Conservation (phyloP, 2,329 filamentous ascomycete species). For the Trichoderma polysporum region DNA sequence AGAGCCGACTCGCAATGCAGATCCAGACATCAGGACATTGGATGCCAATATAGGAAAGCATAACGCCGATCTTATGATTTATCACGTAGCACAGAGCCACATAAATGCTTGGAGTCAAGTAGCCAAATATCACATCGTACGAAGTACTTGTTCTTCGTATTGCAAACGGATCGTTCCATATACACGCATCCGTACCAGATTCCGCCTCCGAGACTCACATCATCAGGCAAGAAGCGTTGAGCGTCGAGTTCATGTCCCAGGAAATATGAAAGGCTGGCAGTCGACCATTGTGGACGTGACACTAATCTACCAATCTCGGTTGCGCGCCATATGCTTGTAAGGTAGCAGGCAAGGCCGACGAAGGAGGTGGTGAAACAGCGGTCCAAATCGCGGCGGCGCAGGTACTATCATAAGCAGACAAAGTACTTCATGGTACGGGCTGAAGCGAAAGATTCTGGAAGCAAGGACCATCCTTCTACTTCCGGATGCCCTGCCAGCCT, state of each 20-base stretch:
- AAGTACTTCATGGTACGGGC: not conserved
- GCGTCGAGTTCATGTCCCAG: not conserved
- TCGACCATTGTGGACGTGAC: not conserved
- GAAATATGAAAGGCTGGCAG: not conserved
- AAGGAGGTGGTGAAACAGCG: not conserved
- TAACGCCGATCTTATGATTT: not conserved
- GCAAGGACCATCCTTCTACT: not conserved
- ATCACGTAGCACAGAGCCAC: not conserved
- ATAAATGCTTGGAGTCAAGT: not conserved
- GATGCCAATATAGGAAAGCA: not conserved
- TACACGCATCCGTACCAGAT: not conserved
- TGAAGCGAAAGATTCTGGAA: constrained; percentile 20
- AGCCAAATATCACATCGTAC: not conserved
- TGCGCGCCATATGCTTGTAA: not conserved
- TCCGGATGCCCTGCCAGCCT: not conserved
- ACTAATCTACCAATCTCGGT: not conserved
- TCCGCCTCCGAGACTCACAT: not conserved
- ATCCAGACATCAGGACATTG: not conserved
- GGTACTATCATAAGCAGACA: not conserved
- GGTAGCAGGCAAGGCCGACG: not conserved
- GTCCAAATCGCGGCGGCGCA: not conserved
- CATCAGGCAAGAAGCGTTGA: not conserved
- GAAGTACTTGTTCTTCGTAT: not conserved
- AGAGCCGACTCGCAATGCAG: not conserved
- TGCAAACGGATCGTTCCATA: not conserved